Evolutionary conservation across 106 monocot genomes (phyloP), one percentile per base, ranked within the genome.

Genomic region (Apostasia ramifera): DNA sequence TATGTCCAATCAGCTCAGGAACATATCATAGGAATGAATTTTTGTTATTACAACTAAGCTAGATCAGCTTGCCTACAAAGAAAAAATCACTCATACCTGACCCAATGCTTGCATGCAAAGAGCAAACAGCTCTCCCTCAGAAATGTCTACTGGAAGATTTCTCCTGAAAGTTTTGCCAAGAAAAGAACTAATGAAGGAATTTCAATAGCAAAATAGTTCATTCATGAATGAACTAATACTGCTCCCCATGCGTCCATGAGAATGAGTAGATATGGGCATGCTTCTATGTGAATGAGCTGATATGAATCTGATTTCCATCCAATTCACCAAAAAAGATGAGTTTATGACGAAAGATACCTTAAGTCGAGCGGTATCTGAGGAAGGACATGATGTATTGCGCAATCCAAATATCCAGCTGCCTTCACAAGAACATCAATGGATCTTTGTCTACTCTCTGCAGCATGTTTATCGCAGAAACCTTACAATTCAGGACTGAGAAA

Each of bases 321-420:
- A 39, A 68, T 9, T 8, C 3, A 38, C 2, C 1, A 40, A 4
- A 53, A 39, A 47, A 49, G 15, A 47, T 3, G 14, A 66, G 6
- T 38, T 4, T 6, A 51, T 0, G 47, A 37, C n/a, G 53, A 40
- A 10, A 8, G 15, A 63, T 73, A 92, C 92, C 92, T 83, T 65
- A 73, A 52, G 39, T 85, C 79, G 40, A 67, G 61, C 42, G 81
- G 71, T 38, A 92, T 85, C 41, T 80, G 81, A 72, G 92, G 88
- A 61, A 92, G 81, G 49, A 88, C 85, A 49, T 79, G 71, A 39
- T 54, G 72, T 41, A 88, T 64, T 59, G 92, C 85, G 53, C 92
- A 92, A 53, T 92, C 88, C 63, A 92, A 66, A 53, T 92, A 92
- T 11, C 92, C 92, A 54, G 92, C 80, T 73, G 88, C 92, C 81